Base-by-base conservation (phyloP, 192 early-diverging fungal species). In the Dimargaris xerosporica region DNA sequence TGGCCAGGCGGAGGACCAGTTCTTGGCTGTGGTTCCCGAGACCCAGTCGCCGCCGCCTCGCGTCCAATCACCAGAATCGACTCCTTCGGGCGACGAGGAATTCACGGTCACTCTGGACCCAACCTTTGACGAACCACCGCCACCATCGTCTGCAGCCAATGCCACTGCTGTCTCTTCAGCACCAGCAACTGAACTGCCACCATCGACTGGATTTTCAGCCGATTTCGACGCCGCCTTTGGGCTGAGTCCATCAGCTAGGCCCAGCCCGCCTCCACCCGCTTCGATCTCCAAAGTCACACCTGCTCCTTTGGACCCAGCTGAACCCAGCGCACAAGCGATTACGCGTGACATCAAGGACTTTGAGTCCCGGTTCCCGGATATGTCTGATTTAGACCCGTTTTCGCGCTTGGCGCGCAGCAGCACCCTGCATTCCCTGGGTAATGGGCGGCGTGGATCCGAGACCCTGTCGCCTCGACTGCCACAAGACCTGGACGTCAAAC, bases 301-400 rank as follows among this genome's bases (percentile, higher is more conserved):
- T 17, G 19, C 16, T 3, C 47, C 47, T 12, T 48, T 23, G 19
- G 21, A 21, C 21, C 11, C 47, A 12, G 47, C 47, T 23, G 47
- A 48, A 4, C 16, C 47, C 47, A 48, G 21, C 47, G 21, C 21
- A 5, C 47, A 17, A 21, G 11, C 47, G 4, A 48, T 21, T 23
- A 65, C 68, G 41, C 60, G 67, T 41, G 76, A 78, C 28, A 63
- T 78, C 29, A 66, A 67, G 63, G 59, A 63, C 26, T 75, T 78
- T 66, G 66, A 74, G 34, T 39, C 28, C 26, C 69, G 72, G 44
- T 78, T 78, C 43, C 76, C 76, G 1, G 71, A 78, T 41, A 67
- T 78, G 19, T 46, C 41, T 25, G 59, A 66, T 44, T 67, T 78
- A 28, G 63, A 63, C 10, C 58, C 58, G 19, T 60, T 60, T 43